Conservation (phyloP, 2,329 filamentous ascomycete genomes). For the Cordyceps militaris region DNA sequence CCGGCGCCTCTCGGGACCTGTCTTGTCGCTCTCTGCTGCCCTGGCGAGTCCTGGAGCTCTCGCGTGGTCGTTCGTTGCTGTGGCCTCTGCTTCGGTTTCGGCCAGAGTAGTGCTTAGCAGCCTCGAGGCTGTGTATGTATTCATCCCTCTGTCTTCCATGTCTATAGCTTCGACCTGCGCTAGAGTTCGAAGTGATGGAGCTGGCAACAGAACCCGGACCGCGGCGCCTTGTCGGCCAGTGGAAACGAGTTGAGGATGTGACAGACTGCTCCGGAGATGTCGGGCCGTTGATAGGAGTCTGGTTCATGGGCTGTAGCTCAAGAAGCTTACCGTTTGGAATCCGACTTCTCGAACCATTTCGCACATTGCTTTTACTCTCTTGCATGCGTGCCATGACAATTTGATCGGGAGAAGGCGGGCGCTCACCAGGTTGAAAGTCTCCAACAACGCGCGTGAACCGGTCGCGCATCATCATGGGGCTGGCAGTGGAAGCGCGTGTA, state of each 20-base stretch:
- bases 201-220: constrained; percentile 50
- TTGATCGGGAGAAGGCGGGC: constrained; percentile 58
- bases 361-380: constrained; percentile 49
- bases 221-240: constrained; percentile 48
- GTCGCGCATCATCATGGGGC: constrained; percentile 56
- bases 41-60: constrained; percentile 39
- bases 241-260: constrained; percentile 45
- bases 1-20: constrained; percentile 55
- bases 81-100: constrained; percentile 49
- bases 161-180: constrained; percentile 43
- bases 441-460: constrained; percentile 30
- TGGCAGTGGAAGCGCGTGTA: constrained; percentile 60
- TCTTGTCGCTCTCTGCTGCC: constrained; percentile 43
- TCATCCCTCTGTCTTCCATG: constrained; percentile 53
- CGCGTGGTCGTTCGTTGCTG: constrained; percentile 40
- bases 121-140: constrained; percentile 79
- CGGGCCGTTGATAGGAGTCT: constrained; percentile 43
- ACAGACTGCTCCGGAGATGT: constrained; percentile 51
- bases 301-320: constrained; percentile 53
- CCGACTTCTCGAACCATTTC: constrained; percentile 68
- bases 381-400: constrained; percentile 54
- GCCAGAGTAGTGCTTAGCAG: constrained; percentile 58
- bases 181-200: constrained; percentile 50
- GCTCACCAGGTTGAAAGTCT: constrained; percentile 23
- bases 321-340: constrained; percentile 66